Evolutionary conservation across 1,284 basidiomycete genomes (phyloP).

Genomic region (Lentinula novae-zelandiae): DNA sequence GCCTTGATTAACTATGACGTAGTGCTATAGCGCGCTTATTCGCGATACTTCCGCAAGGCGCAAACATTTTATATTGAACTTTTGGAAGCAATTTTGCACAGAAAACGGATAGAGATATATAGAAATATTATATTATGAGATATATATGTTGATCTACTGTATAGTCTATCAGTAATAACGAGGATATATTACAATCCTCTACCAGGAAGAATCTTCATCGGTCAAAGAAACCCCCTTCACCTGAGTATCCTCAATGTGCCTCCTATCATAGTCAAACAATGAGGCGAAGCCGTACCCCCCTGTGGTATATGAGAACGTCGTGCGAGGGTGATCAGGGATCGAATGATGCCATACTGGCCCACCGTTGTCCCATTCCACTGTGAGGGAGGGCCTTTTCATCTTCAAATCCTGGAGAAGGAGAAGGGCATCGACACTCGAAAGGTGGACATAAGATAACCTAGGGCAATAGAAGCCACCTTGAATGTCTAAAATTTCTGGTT

Average conservation of each 20-base stretch:
- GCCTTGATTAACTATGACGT: not conserved
- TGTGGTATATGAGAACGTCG: not conserved
- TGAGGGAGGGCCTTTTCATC: not conserved
- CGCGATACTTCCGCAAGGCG: too few relatives aligned
- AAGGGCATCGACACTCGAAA: conserved; percentile 1
- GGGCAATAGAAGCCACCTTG: not conserved
- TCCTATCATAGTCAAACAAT: conserved; percentile 1
- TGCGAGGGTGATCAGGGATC: not conserved
- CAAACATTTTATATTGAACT: too few relatives aligned
- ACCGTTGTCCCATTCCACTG: conserved; percentile 5
- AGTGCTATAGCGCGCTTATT: not conserved
- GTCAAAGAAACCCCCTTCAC: not conserved
- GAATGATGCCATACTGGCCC: not conserved
- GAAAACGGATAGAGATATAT: too few relatives aligned
- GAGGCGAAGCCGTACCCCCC: conserved; percentile 8
- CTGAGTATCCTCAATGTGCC: not conserved
- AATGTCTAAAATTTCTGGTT: not conserved
- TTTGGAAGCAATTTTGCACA: too few relatives aligned
- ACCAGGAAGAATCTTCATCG: conserved; percentile 1
- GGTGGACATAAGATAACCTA: not conserved
- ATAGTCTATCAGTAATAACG: not conserved
- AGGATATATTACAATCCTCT: not conserved
- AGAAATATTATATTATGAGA: too few relatives aligned
- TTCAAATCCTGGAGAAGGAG: conserved; percentile 1
- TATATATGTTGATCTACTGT: not conserved